phyloP scores from a whole-genome alignment of 345 rosid genomes.

The Bruguiera gymnorhiza region DNA sequence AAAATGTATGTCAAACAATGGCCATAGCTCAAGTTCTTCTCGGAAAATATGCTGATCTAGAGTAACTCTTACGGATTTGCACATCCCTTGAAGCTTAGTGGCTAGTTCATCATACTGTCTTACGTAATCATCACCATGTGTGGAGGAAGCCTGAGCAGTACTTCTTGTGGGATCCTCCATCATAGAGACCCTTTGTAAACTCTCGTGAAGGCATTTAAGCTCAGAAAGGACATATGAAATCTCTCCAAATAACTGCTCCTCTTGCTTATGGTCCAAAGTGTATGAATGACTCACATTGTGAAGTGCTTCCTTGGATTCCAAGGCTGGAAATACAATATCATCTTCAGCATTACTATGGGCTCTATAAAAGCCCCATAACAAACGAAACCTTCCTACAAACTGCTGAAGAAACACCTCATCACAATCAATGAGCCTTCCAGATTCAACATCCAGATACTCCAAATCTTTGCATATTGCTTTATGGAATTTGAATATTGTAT shows the following conservation, averaged over 20 bases:
- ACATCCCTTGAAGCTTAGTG: slow-evolving; percentile 90
- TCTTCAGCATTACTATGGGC: slow-evolving; percentile 98
- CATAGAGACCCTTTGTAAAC: slow-evolving; percentile 30
- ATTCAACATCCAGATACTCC: slow-evolving; percentile 78
- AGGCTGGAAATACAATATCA: slow-evolving; percentile 89
- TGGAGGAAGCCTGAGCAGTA: slow-evolving; percentile 24
- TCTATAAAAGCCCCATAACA: slow-evolving; percentile 87
- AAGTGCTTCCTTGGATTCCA: slow-evolving; percentile 90
- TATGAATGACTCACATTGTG: slow-evolving; percentile 94
- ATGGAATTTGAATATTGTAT: slow-evolving; percentile 61
- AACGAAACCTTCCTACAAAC: slow-evolving; percentile 74
- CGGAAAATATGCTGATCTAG: slow-evolving; percentile 80
- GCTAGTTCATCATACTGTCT: slow-evolving; percentile 65
- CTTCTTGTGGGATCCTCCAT: slow-evolving; percentile 29
- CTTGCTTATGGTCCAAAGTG: slow-evolving; percentile 85
- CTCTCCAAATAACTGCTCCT: slow-evolving; percentile 85
- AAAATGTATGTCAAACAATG: slow-evolving; percentile 70
- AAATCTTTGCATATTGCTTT: slow-evolving; percentile 59
- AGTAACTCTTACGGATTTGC: slow-evolving; percentile 80
- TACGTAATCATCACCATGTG: slow-evolving; percentile 27
- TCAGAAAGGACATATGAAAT: slow-evolving; percentile 65
- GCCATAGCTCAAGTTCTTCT: slow-evolving; percentile 92
- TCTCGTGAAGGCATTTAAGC: slow-evolving; percentile 57
- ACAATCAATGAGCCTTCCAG: slow-evolving; percentile 72
- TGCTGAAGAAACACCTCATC: slow-evolving; percentile 67